A percentile compares a stretch with the other conserved stretches of the same genome.
Conservation (phyloP, 805 yeast genomes). For the Candida germanica region DNA sequence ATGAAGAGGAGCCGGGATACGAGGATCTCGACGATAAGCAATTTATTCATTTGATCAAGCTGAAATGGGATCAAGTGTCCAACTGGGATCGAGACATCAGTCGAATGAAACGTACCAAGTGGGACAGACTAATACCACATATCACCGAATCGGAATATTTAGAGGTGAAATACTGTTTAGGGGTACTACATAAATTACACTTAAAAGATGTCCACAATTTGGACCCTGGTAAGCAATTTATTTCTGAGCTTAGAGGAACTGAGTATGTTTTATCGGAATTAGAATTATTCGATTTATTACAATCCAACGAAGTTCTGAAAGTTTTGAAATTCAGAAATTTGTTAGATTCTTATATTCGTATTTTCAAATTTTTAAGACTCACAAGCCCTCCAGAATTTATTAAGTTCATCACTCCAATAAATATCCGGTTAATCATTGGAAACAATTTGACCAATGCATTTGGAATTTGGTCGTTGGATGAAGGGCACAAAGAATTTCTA, state of each 20-base stretch:
- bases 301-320: slow-evolving; percentile 50
- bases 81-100: slow-evolving; percentile 35
- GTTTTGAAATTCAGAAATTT: slow-evolving; percentile 45
- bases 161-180: slow-evolving; percentile 47
- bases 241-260: slow-evolving; percentile 3
- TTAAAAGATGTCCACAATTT: slow-evolving; percentile 8
- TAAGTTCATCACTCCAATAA: slow-evolving; percentile 32
- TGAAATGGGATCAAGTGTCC: slow-evolving; percentile 37
- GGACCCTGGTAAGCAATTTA: not conserved
- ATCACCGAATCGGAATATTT: slow-evolving; percentile 54
- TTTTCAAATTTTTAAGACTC: slow-evolving; percentile 46
- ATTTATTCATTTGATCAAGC: slow-evolving; percentile 14
- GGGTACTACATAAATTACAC: slow-evolving; percentile 30
- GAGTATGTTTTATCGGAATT: slow-evolving; percentile 17
- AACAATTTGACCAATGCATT: slow-evolving; percentile 65
- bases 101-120: slow-evolving; percentile 34
- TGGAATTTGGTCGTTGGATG: slow-evolving; percentile 57
- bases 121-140: slow-evolving; percentile 34
- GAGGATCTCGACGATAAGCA: slow-evolving; percentile 7
- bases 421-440: slow-evolving; percentile 50
- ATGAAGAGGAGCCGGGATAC: slow-evolving; percentile 10
- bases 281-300: slow-evolving; percentile 39
- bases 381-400: slow-evolving; percentile 35
- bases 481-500: slow-evolving; percentile 45
- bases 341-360: slow-evolving; percentile 43